These are phyloP conservation scores for Asterophora parasitica DNA, from an alignment of 768 basidiomycete species.

Conservation along the genomic window DNA sequence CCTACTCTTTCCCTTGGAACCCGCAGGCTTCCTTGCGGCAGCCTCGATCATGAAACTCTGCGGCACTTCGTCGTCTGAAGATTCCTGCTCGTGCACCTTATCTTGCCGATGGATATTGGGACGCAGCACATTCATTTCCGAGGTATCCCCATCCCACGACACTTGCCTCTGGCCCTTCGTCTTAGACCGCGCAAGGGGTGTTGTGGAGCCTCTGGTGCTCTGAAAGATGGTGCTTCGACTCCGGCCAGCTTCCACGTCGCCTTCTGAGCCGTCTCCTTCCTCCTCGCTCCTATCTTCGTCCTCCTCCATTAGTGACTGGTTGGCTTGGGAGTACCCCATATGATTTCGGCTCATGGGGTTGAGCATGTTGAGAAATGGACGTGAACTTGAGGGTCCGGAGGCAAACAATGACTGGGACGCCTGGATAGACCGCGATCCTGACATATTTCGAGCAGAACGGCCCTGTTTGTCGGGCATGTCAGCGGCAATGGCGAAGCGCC, in stretches of 20 bases:
- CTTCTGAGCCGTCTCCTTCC: constrained; percentile 46
- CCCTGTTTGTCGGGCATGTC: constrained; percentile 25
- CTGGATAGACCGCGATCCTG: constrained; percentile 32
- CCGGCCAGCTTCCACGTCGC: constrained; percentile 63
- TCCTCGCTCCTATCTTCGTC: constrained; percentile 53
- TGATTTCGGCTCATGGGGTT: constrained; percentile 75
- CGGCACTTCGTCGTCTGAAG: constrained; percentile 80
- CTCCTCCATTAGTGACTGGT: constrained; percentile 67
- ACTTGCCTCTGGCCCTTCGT: constrained; percentile 47
- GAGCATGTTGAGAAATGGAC: constrained; percentile 76
- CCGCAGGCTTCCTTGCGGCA: constrained; percentile 36
- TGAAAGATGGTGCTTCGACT: constrained; percentile 35
- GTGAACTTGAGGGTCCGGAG: constrained; percentile 50
- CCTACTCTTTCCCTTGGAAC: constrained; percentile 24
- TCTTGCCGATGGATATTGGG: constrained; percentile 74
- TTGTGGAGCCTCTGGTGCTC: constrained; percentile 20
- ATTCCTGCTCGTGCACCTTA: constrained; percentile 51
- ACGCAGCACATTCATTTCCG: constrained; percentile 54
- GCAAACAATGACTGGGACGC: constrained; percentile 33
- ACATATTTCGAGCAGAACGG: constrained; percentile 22
- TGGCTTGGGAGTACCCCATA: constrained; percentile 72
- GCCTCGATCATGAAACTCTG: constrained; percentile 85
- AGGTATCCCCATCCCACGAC: constrained; percentile 52
- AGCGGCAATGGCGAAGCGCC: constrained; percentile 11
- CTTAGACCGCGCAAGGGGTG: constrained; percentile 26